Evolutionary conservation across 2,329 filamentous ascomycete species (phyloP).

Genomic region (Nannizziopsis arthrosporioides): DNA sequence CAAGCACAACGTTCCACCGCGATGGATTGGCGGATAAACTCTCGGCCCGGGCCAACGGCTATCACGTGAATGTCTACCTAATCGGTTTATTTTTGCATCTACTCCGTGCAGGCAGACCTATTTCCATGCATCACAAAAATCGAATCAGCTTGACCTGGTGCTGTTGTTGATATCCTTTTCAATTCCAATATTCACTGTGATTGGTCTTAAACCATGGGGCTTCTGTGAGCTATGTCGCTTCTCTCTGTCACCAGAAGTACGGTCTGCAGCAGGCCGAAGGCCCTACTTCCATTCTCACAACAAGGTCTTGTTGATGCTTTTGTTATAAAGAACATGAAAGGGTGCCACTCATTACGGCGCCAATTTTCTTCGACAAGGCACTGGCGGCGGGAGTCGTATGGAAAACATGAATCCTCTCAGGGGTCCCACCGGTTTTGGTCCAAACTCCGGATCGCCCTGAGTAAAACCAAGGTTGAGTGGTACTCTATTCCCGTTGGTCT

Average conservation of each 20-base stretch:
- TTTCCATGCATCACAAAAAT: not conserved
- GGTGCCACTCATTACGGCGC: conserved; percentile 5
- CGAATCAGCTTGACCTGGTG: not conserved
- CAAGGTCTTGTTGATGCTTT: not conserved
- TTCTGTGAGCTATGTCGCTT: conserved; percentile 1
- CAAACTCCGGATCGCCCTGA: conserved; percentile 47
- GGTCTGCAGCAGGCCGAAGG: conserved; percentile 4
- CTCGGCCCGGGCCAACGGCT: not conserved
- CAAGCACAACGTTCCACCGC: not conserved
- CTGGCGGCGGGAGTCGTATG: conserved; percentile 28
- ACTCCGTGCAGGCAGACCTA: not conserved
- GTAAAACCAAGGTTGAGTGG: conserved; percentile 65
- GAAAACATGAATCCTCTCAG: conserved; percentile 28
- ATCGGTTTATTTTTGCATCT: no score
- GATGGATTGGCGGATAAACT: not conserved
- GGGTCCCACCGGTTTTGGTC: conserved; percentile 44
- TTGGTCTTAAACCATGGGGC: not conserved
- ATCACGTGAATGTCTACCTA: no score
- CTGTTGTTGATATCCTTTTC: not conserved
- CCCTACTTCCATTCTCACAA: not conserved
- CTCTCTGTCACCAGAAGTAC: conserved; percentile 4
- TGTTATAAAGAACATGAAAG: not conserved
- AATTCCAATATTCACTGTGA: not conserved
- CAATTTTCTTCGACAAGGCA: conserved; percentile 33
- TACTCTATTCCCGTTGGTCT: conserved; percentile 80